A percentile compares a stretch with the other conserved stretches of the same genome.
These are phyloP conservation scores for Funneliformis mosseae DNA, from an alignment of 192 early-diverging fungal genomes.

Conservation along the genomic window DNA sequence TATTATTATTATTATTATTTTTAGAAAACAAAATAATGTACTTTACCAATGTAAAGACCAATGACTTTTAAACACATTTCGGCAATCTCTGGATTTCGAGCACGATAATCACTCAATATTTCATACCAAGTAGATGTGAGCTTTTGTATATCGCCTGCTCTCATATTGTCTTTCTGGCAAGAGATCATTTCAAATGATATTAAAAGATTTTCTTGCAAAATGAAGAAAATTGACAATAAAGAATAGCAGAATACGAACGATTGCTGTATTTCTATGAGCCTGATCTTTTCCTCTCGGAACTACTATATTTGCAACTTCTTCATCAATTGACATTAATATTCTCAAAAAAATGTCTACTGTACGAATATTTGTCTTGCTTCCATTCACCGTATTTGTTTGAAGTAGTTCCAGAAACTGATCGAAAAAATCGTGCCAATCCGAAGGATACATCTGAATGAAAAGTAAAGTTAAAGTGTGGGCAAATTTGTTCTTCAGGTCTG, in stretches of 20 bases:
- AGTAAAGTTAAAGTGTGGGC: slow-evolving; percentile 79
- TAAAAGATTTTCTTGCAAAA: not conserved
- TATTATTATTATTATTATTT: too few relatives aligned
- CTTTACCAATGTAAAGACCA: slow-evolving; percentile 76
- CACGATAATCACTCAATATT: slow-evolving; percentile 64
- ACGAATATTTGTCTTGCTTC: slow-evolving; percentile 50
- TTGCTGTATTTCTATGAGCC: slow-evolving; percentile 69
- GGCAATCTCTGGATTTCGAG: slow-evolving; percentile 64
- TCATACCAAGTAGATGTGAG: slow-evolving; percentile 78
- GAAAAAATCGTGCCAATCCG: slow-evolving; percentile 86
- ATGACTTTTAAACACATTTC: slow-evolving; percentile 69
- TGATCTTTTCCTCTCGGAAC: slow-evolving; percentile 70
- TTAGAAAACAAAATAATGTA: not conserved
- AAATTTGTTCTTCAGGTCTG: slow-evolving; percentile 80
- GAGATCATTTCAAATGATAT: not conserved
- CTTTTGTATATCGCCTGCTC: slow-evolving; percentile 71
- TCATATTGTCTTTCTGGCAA: slow-evolving; percentile 82
- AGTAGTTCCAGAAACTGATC: slow-evolving; percentile 78
- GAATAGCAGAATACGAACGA: slow-evolving; percentile 40
- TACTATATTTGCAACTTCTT: slow-evolving; percentile 79
- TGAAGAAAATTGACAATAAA: not conserved
- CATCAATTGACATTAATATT: slow-evolving; percentile 79
- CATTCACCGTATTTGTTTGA: slow-evolving; percentile 49
- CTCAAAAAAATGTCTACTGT: slow-evolving; percentile 78
- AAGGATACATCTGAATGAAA: slow-evolving; percentile 81